Conservation (phyloP, 2,329 filamentous ascomycete genomes). For the Zymoseptoria crescenta region DNA sequence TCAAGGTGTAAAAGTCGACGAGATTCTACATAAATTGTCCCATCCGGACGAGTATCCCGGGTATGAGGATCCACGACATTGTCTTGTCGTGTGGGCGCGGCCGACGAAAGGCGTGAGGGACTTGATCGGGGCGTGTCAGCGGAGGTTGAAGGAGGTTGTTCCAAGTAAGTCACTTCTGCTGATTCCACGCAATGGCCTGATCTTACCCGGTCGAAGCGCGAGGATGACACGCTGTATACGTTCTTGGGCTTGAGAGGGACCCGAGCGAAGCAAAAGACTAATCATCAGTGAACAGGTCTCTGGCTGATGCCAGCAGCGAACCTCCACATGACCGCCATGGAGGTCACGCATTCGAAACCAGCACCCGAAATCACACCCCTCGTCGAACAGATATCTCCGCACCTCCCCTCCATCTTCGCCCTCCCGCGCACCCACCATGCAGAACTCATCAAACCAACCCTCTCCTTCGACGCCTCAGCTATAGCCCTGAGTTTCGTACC, state of each 20-base stretch:
- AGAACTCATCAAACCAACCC: conserved; percentile 65
- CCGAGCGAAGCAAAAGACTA: background rate
- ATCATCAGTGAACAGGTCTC: conserved; percentile 47
- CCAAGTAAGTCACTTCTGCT: conserved; percentile 52
- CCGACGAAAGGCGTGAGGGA: conserved; percentile 64
- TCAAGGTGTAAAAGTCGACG: conserved; percentile 64
- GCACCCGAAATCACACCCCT: conserved; percentile 58
- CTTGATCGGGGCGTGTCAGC: conserved; percentile 62
- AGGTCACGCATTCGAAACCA: conserved; percentile 74
- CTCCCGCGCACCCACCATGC: background rate
- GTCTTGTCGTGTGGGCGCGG: conserved; percentile 80
- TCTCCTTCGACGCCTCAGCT: conserved; percentile 79
- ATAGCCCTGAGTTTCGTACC: conserved; percentile 76
- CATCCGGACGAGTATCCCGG: conserved; percentile 56
- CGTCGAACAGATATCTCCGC: conserved; percentile 48
- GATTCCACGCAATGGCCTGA: no score
- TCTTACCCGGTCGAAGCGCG: no score
- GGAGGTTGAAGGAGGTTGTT: conserved; percentile 52
- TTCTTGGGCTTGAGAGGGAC: background rate
- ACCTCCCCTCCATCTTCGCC: conserved; percentile 36
- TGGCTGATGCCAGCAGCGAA: conserved; percentile 78
- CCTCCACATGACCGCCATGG: conserved; percentile 79
- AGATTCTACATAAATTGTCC: conserved; percentile 63
- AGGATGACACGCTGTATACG: no score
- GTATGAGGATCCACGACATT: conserved; percentile 69